These are phyloP conservation scores for Epichloe baconii DNA, from an alignment of 2,329 filamentous ascomycete genomes.

Conservation along the genomic window DNA sequence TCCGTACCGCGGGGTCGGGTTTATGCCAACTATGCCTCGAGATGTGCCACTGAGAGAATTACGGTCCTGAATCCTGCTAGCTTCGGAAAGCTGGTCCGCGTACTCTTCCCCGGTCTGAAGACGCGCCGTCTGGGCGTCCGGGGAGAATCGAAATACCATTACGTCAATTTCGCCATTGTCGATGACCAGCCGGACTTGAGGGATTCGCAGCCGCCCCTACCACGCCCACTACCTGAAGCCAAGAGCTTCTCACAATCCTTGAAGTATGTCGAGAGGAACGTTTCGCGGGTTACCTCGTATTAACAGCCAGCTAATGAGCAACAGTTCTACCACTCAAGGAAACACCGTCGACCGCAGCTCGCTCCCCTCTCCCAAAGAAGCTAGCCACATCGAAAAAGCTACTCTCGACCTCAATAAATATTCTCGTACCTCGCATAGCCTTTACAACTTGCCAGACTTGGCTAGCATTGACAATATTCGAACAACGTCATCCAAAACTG, in stretches of 20 bases:
- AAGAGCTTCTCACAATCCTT: conserved; percentile 34
- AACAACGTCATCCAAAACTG: conserved; percentile 43
- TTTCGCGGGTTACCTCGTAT: not conserved
- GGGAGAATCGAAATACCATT: conserved; percentile 97
- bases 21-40: conserved; percentile 87
- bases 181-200: conserved; percentile 41
- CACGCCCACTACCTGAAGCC: conserved; percentile 36
- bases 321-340: conserved; percentile 19
- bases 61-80: conserved; percentile 93
- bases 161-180: conserved; percentile 53
- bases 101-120: conserved; percentile 90
- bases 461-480: conserved; percentile 45
- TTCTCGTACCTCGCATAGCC: conserved; percentile 25
- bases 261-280: conserved; percentile 26
- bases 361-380: conserved; percentile 18
- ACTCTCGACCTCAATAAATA: conserved; percentile 5
- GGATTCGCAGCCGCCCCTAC: conserved; percentile 31
- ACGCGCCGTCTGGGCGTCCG: conserved; percentile 84
- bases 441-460: conserved; percentile 48
- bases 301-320: conserved; percentile 9
- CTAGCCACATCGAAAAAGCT: conserved; percentile 10
- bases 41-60: conserved; percentile 85
- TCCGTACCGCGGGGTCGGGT: conserved; percentile 88
- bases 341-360: conserved; percentile 14
- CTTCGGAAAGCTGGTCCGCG: conserved; percentile 91